Base-by-base conservation (phyloP, 352 stramenopile species). In the Elongisporangium senticosum region DNA sequence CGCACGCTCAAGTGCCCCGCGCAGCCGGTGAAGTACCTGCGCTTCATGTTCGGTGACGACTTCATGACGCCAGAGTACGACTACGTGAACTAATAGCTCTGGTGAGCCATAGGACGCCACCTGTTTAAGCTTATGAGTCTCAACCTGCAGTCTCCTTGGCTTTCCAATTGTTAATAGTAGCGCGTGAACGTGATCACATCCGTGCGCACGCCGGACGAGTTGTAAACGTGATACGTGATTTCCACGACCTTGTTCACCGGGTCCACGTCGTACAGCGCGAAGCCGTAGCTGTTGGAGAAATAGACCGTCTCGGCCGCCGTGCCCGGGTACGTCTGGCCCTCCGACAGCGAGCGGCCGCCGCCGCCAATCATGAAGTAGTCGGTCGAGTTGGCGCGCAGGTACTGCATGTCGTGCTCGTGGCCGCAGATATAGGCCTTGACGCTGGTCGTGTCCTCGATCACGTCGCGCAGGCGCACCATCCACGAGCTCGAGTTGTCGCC, bases 321-420 rank as follows among this genome's bases (percentile, higher is more conserved):
- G 43, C 65, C 68, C 10, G 62, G 65, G 1, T 55, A 67, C 13
- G 63, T 39, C 24, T 71, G n/a, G n/a, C n/a, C n/a, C 65, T 19
- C 55, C 56, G 53, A 66, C 39, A 75, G 67, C 17, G 61, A 61
- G 19, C 69, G 69, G 3, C 69, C 69, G 48, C 69, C 60, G 40
- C 69, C 69, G 23, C 69, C 69, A 49, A 77, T 65, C 58, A 72
- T 64, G 57, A 71, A 75, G 57, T 75, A 77, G 63, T 77, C 64
- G 43, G 61, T 68, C 23, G 53, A 39, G 19, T 63, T 55, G 4
- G 58, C 49, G 14, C 61, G 66, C 61, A 77, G 53, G 55, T 65
- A 66, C 63, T 77, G 69, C 67, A 77, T 72, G 61, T 77, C 69
- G 56, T 77, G 69, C 58, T 77, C 67, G 66, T 77, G 69, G 51